These are phyloP conservation scores for Buddleja alternifolia DNA, from an alignment of 257 asterid species.

Conservation along the genomic window DNA sequence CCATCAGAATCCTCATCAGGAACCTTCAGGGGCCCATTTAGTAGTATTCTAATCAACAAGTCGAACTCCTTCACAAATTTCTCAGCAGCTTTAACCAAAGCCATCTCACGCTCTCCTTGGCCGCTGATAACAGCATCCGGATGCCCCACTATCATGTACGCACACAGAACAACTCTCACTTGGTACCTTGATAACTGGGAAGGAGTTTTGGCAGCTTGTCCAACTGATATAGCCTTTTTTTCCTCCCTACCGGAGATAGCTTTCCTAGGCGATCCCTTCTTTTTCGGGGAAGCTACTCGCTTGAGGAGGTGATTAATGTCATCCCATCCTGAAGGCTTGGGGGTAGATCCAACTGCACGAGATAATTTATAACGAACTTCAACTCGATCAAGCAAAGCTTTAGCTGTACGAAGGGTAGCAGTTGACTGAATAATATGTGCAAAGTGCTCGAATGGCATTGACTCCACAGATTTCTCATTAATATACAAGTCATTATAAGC, in stretches of 20 bases:
- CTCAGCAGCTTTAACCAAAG: conserved; percentile 77
- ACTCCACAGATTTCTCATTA: conserved; percentile 61
- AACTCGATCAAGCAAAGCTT: conserved; percentile 80
- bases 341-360: conserved; percentile 33
- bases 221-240: conserved; percentile 34
- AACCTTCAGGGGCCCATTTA: conserved; percentile 59
- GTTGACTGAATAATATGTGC: conserved; percentile 73
- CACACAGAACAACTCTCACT: conserved; percentile 88
- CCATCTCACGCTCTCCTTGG: conserved; percentile 78
- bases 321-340: conserved; percentile 51
- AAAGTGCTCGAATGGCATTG: conserved; percentile 91
- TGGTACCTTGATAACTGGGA: conserved; percentile 70
- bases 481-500: conserved; percentile 66
- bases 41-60: conserved; percentile 59
- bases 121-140: conserved; percentile 95
- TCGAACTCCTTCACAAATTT: conserved; percentile 82
- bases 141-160: conserved; percentile 77
- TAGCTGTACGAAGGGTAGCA: conserved; percentile 60
- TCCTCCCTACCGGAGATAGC: conserved; percentile 38
- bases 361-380: conserved; percentile 66
- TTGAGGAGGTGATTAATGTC: conserved; percentile 94
- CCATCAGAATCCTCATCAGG: conserved; percentile 46
- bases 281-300: conserved; percentile 75
- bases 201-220: conserved; percentile 41
- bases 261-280: conserved; percentile 60